Percentiles rank a stretch among this genome's conserved stretches.
These are phyloP conservation scores for Xanthoceras sorbifolium DNA, from an alignment of 345 rosid genomes.

Conservation along the genomic window DNA sequence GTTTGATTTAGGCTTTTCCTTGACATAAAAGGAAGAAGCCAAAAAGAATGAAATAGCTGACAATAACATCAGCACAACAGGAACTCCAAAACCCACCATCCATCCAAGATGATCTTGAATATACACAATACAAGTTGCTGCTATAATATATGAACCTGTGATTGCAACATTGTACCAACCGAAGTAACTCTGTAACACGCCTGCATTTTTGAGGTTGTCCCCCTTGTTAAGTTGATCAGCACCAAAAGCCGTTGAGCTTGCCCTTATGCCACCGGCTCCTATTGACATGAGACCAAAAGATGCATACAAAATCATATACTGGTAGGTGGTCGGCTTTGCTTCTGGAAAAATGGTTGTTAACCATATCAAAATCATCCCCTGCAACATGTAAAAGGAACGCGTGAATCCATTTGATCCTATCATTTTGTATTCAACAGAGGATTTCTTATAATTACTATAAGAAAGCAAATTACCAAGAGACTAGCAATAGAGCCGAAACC, in stretches of 20 bases:
- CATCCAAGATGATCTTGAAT: constrained; percentile 56
- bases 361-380: constrained; percentile 51
- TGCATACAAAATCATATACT: constrained; percentile 38
- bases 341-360: constrained; percentile 36
- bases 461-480: constrained; percentile 60
- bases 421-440: not conserved
- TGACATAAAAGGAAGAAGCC: constrained; percentile 48
- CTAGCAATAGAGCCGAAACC: constrained; percentile 47
- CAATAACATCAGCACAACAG: constrained; percentile 41
- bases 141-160: constrained; percentile 30
- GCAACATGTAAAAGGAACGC: not conserved
- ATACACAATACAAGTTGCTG: constrained; percentile 49
- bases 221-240: constrained; percentile 48
- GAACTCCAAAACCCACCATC: constrained; percentile 58
- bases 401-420: too few species aligned
- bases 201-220: constrained; percentile 3
- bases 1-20: constrained; percentile 33
- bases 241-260: constrained; percentile 59
- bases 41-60: constrained; percentile 44
- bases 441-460: too few species aligned
- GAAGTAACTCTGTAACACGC: constrained; percentile 44
- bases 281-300: constrained; percentile 47
- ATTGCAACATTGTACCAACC: constrained; percentile 47
- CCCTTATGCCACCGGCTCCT: constrained; percentile 64
- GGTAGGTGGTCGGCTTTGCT: constrained; percentile 30